A percentile compares a stretch with the other conserved stretches of the same genome.
These are phyloP conservation scores for Curvularia sp. DNA, from an alignment of 2,329 filamentous ascomycete genomes.

Conservation along the genomic window DNA sequence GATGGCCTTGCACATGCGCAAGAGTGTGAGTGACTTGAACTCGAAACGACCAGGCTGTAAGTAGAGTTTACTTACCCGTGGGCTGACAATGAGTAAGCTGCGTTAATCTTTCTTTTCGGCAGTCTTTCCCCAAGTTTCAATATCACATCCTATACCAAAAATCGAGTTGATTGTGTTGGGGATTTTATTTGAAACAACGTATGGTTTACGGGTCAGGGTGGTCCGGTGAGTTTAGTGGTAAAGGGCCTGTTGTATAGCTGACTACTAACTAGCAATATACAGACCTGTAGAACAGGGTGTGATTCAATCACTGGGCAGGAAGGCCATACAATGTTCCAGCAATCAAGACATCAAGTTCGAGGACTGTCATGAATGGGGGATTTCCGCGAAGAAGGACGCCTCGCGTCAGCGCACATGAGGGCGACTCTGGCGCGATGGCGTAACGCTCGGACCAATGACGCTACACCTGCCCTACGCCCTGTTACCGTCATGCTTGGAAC, in stretches of 20 bases:
- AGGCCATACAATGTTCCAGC: not conserved
- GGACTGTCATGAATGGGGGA: not conserved
- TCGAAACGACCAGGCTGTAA: not conserved
- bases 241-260: not conserved
- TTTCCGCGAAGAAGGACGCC: not conserved
- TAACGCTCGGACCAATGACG: constrained; percentile 20
- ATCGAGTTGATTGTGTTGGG: not conserved
- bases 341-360: not conserved
- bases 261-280: not conserved
- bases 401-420: constrained; percentile 4
- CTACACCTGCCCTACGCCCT: constrained; percentile 11
- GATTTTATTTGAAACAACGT: not conserved
- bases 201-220: not conserved
- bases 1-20: not conserved
- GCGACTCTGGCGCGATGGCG: not conserved
- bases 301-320: not conserved
- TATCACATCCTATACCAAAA: not conserved
- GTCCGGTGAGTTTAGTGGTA: not conserved
- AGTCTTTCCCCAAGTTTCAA: not conserved
- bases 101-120: not conserved
- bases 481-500: constrained; percentile 24
- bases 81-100: not conserved
- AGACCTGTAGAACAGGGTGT: not conserved
- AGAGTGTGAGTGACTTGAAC: not conserved
- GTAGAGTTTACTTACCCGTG: not conserved